Evolutionary conservation across 768 basidiomycete species (phyloP), one percentile per base, ranked within the genome.

Genomic region (Calocybe gangraenosa): DNA sequence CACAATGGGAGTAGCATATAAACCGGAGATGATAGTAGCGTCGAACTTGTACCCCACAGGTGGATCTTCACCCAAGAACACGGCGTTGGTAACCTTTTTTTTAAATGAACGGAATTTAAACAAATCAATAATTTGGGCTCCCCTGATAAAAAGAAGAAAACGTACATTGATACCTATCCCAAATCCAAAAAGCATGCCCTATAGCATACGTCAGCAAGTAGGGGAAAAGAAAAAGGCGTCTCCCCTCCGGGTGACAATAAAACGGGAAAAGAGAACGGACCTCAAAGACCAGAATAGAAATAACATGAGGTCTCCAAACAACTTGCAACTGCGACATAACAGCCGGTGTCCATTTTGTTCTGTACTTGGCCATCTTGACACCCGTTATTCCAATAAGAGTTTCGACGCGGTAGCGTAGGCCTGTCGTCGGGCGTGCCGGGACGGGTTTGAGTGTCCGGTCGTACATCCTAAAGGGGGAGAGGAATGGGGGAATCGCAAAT

Each of bases 371-470:
- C 79, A 80, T 80, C 50, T 70, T 73, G 36, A 60, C 34, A 1
- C 82, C 84, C 0, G 82, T 85, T 23, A 84, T 66, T 2, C 84
- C 84, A n/a, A 83, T 40, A 8, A 86, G 63, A 0, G 76, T 77
- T 58, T 84, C 74, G 33, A 85, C 53, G 21, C 79, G 73, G 53
- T 78, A 73, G 4, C 68, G 68, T 1, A 82, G 56, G 13, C 73
- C 66, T 1, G 64, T 61, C 14, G 67, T 60, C 0, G 65, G 67
- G 0, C 64, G 66, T 22, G 59, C 55, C 1, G 79, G 77, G 36
- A 79, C 69, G 1, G 78, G 78, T 7, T 67, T 59, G 11, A 78
- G 56, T 13, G 73, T 72, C 25, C 84, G 80, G 56, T 84, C 81
- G 55, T 78, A 85, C 65, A 81, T 70, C 0, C 81, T 81, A 48